Conservation (phyloP, 768 basidiomycete species). For the Trametes maxima region DNA sequence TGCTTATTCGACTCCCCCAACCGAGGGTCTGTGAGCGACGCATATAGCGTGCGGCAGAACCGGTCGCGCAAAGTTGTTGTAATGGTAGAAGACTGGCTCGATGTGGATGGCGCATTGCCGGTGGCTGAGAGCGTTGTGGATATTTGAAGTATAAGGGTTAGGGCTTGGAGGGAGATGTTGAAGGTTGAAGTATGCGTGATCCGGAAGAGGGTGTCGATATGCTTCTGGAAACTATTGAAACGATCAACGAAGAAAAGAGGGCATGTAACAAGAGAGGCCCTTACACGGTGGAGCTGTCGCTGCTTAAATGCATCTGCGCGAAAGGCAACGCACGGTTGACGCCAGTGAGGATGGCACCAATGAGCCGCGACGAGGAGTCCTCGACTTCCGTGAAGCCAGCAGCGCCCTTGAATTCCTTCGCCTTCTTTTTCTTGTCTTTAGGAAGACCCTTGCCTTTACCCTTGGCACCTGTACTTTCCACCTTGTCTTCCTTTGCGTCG, state of each 20-base stretch:
- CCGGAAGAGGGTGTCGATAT: constrained; percentile 91
- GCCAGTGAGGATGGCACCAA: constrained; percentile 91
- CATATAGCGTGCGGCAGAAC: constrained; percentile 85
- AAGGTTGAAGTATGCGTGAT: constrained; percentile 97
- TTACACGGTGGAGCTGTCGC: constrained; percentile 55
- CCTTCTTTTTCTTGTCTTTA: constrained; percentile 40
- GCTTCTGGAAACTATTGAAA: constrained; percentile 68
- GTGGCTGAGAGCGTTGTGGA: constrained; percentile 48
- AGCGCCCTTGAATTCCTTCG: constrained; percentile 52
- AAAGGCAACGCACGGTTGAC: constrained; percentile 95
- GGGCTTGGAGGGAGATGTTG: constrained; percentile 93
- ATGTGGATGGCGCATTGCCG: constrained; percentile 24
- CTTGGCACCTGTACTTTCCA: constrained; percentile 38
- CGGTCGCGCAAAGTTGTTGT: constrained; percentile 59
- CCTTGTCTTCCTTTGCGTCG: constrained; percentile 40
- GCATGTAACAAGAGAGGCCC: constrained; percentile 27
- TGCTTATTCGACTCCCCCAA: constrained; percentile 87
- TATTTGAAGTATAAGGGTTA: constrained; percentile 88
- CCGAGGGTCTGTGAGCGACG: constrained; percentile 83
- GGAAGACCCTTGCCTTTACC: constrained; percentile 26
- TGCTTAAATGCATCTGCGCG: constrained; percentile 71
- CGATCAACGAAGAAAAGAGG: neutral
- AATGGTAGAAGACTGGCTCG: constrained; percentile 41
- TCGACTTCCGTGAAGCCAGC: constrained; percentile 76
- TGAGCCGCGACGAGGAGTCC: constrained; percentile 76